A percentile compares a stretch with the other conserved stretches of the same genome.
Evolutionary conservation across 2,329 filamentous ascomycete species (phyloP).

Genomic region (Tolypocladium guangdongense): DNA sequence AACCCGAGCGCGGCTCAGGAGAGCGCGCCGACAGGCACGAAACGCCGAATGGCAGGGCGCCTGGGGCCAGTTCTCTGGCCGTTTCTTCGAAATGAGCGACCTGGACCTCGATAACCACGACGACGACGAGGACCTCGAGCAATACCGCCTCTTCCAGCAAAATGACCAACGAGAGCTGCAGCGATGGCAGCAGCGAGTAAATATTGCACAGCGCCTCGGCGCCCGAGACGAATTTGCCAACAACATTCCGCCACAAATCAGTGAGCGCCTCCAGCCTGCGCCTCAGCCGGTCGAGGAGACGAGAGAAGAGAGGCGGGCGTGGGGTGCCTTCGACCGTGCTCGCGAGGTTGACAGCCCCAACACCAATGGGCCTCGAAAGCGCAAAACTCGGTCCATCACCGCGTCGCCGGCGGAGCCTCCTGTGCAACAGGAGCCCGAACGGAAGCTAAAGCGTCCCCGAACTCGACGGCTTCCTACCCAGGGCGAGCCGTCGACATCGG

Average conservation of each 20-base stretch:
- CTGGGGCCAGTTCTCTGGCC: slow-evolving; percentile 55
- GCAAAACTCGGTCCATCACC: slow-evolving; percentile 60
- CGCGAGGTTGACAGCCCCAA: slow-evolving; percentile 51
- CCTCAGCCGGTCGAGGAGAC: slow-evolving; percentile 54
- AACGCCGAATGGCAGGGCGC: slow-evolving; percentile 82
- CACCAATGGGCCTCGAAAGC: slow-evolving; percentile 50
- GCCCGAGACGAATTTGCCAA: slow-evolving; percentile 62
- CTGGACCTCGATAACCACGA: slow-evolving; percentile 30
- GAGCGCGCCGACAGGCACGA: slow-evolving; percentile 51
- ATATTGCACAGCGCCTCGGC: slow-evolving; percentile 71
- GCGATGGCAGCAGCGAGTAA: slow-evolving; percentile 75
- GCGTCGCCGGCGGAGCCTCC: slow-evolving; percentile 58
- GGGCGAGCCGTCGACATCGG: slow-evolving; percentile 35
- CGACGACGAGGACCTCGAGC: slow-evolving; percentile 55
- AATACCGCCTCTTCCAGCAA: slow-evolving; percentile 42
- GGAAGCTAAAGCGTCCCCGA: slow-evolving; percentile 78
- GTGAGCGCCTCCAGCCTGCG: slow-evolving; percentile 47
- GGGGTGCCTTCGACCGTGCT: slow-evolving; percentile 84
- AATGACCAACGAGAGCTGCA: slow-evolving; percentile 49
- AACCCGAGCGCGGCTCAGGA: slow-evolving; percentile 46
- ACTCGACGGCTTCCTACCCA: slow-evolving; percentile 53
- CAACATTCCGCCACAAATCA: slow-evolving; percentile 44
- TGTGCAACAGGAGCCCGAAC: slow-evolving; percentile 52
- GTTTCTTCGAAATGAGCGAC: slow-evolving; percentile 46
- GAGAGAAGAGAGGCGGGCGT: slow-evolving; percentile 70